Conservation (phyloP, 495 filamentous ascomycete species). For the Xanthoparmelia taractica region DNA sequence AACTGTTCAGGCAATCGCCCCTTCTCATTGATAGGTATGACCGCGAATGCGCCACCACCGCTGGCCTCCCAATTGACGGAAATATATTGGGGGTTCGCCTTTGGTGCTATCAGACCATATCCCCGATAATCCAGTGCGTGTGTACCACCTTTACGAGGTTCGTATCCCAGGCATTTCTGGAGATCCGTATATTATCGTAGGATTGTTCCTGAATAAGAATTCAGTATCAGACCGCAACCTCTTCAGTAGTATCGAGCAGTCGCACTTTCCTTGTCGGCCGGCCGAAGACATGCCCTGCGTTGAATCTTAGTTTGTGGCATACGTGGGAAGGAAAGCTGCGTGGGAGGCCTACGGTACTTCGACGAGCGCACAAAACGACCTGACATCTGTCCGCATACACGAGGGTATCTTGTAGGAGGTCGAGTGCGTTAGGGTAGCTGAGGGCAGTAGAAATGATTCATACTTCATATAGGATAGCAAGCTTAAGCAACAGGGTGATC, state of each 20-base stretch:
- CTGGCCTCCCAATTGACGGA: conserved; percentile 98
- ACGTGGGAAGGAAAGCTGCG: not conserved
- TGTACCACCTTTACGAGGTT: conserved; percentile 80
- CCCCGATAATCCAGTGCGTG: not conserved
- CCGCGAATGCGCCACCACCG: conserved; percentile 93
- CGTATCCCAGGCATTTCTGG: conserved; percentile 97
- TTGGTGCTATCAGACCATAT: conserved; percentile 27
- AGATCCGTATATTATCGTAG: conserved; percentile 93
- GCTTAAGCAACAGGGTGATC: not conserved
- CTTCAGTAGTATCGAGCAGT: not conserved
- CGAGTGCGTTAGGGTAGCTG: not conserved
- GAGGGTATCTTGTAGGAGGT: not conserved
- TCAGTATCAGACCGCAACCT: not conserved
- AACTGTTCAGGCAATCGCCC: conserved; percentile 88
- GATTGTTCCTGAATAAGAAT: conserved; percentile 59
- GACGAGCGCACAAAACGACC: conserved; percentile 96
- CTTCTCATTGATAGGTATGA: conserved; percentile 82
- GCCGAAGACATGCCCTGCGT: conserved; percentile 92
- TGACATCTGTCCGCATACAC: conserved; percentile 54
- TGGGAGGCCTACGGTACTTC: conserved; percentile 78
- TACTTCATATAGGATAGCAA: not conserved
- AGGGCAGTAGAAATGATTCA: not conserved
- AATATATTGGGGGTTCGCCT: conserved; percentile 94
- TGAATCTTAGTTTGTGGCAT: conserved; percentile 21
- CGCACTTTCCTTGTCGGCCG: conserved; percentile 82